Evolutionary conservation across 768 basidiomycete species (phyloP).

Genomic region (Phlegmacium glaucopus): DNA sequence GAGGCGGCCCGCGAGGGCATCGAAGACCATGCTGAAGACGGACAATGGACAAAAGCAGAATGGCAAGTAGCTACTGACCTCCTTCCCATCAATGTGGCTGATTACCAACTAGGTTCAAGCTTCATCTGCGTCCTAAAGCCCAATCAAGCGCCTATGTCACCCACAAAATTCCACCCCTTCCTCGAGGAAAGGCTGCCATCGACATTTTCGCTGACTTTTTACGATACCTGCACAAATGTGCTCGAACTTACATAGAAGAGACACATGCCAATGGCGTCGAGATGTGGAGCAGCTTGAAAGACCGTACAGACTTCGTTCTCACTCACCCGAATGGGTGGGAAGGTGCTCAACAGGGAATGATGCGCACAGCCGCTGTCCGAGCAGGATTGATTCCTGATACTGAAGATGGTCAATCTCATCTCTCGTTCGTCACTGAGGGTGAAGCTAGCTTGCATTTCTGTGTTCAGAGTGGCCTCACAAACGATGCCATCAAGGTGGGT

Average conservation of each 20-base stretch:
- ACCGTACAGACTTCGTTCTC: conserved; percentile 44
- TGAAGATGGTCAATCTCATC: conserved; percentile 31
- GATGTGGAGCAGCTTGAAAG: conserved; percentile 41
- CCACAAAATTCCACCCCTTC: conserved; percentile 32
- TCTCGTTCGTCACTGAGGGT: conserved; percentile 55
- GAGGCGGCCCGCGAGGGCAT: conserved; percentile 40
- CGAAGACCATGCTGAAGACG: conserved; percentile 36
- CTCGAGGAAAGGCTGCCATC: conserved; percentile 31
- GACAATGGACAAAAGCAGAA: conserved; percentile 38
- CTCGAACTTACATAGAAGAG: conserved; percentile 40
- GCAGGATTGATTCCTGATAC: conserved; percentile 45
- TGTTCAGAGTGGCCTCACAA: conserved; percentile 38
- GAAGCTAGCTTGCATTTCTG: conserved; percentile 58
- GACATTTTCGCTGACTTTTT: conserved; percentile 45
- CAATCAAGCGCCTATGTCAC: conserved; percentile 2
- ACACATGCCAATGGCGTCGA: conserved; percentile 35
- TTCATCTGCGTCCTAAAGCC: conserved; percentile 26
- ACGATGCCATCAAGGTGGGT: conserved; percentile 26
- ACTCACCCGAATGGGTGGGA: conserved; percentile 65
- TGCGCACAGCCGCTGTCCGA: conserved; percentile 45
- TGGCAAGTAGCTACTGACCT: conserved; percentile 23
- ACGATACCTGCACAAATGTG: conserved; percentile 40
- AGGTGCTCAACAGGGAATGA: conserved; percentile 48
- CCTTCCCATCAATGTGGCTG: not conserved
- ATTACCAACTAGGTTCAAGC: conserved; percentile 25